Evolutionary conservation across 345 rosid genomes (phyloP), one percentile per base, ranked within the genome.

Genomic region (Aethionema arabicum): DNA sequence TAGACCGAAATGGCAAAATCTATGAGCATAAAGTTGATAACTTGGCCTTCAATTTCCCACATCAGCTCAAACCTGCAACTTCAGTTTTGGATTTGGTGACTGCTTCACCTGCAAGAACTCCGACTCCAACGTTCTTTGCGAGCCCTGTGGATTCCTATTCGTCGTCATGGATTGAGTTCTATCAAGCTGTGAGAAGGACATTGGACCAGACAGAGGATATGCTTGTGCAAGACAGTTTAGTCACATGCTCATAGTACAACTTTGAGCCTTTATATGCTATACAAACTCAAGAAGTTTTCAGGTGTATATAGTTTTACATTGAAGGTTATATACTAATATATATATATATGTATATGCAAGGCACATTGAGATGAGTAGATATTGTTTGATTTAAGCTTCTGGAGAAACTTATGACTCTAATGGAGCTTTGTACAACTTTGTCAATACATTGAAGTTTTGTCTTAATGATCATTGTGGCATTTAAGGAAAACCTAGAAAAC

Each of bases 1-100:
- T 92, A 74, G 96, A 92, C 72, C 71, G 96, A 63, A 79, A 78
- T 72, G 98, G 96, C 38, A 88, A 83, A 76, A 88, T 85, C 42
- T 92, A 92, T 14, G 95, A 92, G 66, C 98, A 92, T 63, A 88
- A 81, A 79, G 95, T 88, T 7, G 98, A 92, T 69, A 92, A 86
- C 69, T 69, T 92, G 68, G 96, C 91, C 31, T 89, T 92, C 79
- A 92, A 85, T 72, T 89, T 92, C 79, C 98, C 98, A 8, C 93
- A 60, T 35, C 52, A 70, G 38, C 87, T 84, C 31, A 85, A 86
- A 73, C 92, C 89, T 0, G 86, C 95, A 11, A 82, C 72, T 31
- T 88, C 95, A 2, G 92, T 92, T 48, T 76, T 89, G 74, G 96
- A 88, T 76, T 81, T 92, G 84, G 96, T 92, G 38, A 66, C 67